Conservation (phyloP, 2,329 filamentous ascomycete genomes). For the Epichloe baconii region DNA sequence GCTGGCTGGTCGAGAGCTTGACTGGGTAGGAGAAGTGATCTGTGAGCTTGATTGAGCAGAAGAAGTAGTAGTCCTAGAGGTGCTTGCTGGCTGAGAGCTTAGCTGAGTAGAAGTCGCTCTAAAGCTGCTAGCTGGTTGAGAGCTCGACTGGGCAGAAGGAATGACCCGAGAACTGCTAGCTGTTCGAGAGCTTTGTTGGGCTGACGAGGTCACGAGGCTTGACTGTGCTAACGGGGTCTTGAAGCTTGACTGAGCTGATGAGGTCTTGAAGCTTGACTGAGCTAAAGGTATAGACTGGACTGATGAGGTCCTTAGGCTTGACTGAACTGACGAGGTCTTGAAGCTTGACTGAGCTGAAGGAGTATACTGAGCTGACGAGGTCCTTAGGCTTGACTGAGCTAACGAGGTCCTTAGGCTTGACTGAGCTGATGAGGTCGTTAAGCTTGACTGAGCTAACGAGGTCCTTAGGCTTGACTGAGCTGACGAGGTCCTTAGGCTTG, state of each 20-base stretch:
- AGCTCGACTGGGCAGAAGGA: background rate
- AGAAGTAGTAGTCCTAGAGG: background rate
- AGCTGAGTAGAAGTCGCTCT: background rate
- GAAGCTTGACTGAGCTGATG: background rate
- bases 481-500: no score
- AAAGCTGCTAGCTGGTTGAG: background rate
- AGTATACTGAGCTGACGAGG: background rate
- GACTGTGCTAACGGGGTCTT: background rate
- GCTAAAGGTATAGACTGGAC: no score
- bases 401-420: no score
- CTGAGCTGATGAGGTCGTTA: no score
- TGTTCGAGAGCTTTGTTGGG: background rate
- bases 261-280: no score
- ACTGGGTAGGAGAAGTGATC: background rate
- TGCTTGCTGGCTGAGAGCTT: background rate
- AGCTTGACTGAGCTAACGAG: no score
- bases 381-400: no score
- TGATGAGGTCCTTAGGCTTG: no score
- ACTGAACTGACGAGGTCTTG: no score
- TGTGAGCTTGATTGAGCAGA: background rate
- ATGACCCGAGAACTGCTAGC: background rate
- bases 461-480: no score
- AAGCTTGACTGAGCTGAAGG: no score
- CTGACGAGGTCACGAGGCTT: background rate
- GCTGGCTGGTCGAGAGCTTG: background rate